phyloP scores from a whole-genome alignment of 306 rosid species.

The Styphnolobium japonicum region DNA sequence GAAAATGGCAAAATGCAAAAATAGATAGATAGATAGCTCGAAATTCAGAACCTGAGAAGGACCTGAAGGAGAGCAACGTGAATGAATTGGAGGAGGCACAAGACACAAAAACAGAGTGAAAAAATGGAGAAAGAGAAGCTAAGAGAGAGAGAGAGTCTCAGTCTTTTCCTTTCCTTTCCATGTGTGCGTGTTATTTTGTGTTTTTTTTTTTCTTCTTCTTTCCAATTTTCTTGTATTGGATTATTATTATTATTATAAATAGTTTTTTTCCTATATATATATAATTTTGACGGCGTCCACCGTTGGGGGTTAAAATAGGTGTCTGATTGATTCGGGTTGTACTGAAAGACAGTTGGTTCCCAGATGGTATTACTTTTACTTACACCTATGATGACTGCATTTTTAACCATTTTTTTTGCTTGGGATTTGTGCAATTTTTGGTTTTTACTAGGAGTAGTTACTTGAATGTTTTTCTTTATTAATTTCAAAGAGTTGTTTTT shows the following conservation, averaged over 20 bases:
- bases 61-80: background rate
- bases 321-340: background rate
- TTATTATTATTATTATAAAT: background rate
- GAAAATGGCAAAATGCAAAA: background rate
- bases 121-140: background rate
- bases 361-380: background rate
- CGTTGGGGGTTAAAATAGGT: background rate
- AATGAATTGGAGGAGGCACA: background rate
- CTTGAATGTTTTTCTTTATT: background rate
- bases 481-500: background rate
- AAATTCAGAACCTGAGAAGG: constrained; percentile 14
- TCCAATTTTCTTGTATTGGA: background rate
- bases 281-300: background rate
- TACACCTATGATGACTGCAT: background rate
- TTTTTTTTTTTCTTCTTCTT: background rate
- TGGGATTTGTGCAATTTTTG: constrained; percentile 38
- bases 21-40: background rate
- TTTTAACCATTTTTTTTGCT: background rate
- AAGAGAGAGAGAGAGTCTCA: constrained; percentile 13
- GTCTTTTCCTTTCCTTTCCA: constrained; percentile 54
- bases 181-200: constrained; percentile 22
- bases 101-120: constrained; percentile 12
- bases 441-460: background rate
- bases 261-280: too few species aligned
- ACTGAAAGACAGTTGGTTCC: constrained; percentile 4